Base-by-base conservation (phyloP, 257 asterid genomes). In the Eustoma russellianum region DNA sequence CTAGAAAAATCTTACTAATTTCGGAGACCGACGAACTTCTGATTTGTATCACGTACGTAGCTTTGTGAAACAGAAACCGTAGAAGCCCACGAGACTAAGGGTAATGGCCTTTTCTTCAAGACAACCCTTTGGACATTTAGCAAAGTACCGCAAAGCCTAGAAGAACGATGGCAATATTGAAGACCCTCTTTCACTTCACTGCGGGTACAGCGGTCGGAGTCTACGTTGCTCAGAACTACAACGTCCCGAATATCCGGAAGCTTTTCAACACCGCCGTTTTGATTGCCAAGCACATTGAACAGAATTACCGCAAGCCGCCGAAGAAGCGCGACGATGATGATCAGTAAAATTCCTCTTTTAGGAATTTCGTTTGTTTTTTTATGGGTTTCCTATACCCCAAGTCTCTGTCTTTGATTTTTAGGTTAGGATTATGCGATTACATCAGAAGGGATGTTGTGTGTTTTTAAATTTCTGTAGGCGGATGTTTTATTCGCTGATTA, bases 201-300 rank as follows among this genome's bases (percentile, higher is more conserved):
- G n/a, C 65, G 41, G 96, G 92, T 41, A 76, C 92, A 41, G 76
- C 63, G 24, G 66, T 73, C 48, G 94, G 96, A 34, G 67, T 87
- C 17, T 87, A 83, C 68, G 54, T 72, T n/a, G 96, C 94, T 52
- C 94, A 87, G 83, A 83, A 83, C 60, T 87, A 87, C 75, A 76
- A 70, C 75, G 94, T 83, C 2, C 95, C 95, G 16, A 77, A 86
- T 30, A 56, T 87, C 17, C 70, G 48, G 50, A 84, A 84, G 70
- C 88, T 87, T 13, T 48, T 55, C 57, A 73, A 69, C 60, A 75
- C 86, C 13, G 83, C 87, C 24, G 48, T 76, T 9, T 52, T 74
- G 3, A 65, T 83, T 52, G 83, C 81, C 51, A 76, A 77, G 66
- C 86, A 79, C 63, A 41, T 73, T 50, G 96, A 87, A 66, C 83